A percentile compares a stretch with the other conserved stretches of the same genome.
These are phyloP conservation scores for Globisporangium barbulae DNA, from an alignment of 352 stramenopile species.

Conservation along the genomic window DNA sequence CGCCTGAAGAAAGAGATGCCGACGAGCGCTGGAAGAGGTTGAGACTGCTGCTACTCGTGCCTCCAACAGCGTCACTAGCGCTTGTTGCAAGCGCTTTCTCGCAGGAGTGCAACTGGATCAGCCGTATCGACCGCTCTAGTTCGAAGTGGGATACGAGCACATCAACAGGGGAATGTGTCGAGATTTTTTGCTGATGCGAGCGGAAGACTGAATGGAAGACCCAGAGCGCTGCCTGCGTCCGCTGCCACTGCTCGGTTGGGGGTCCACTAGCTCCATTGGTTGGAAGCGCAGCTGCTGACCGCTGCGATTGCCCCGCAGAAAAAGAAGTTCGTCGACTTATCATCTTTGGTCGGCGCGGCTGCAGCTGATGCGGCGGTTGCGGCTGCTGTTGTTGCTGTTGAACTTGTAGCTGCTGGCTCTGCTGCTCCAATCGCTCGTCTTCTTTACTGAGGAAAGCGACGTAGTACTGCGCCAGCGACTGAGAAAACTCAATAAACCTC, in stretches of 20 bases:
- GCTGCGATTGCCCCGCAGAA: conserved; percentile 12
- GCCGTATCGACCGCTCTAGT: conserved; percentile 23
- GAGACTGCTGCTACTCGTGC: conserved; percentile 5
- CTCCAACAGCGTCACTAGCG: conserved; percentile 8
- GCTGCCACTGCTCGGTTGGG: conserved; percentile 18
- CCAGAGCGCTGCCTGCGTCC: conserved; percentile 33
- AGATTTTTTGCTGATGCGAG: conserved; percentile 15
- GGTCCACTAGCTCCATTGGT: not conserved
- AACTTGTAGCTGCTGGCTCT: conserved; percentile 8
- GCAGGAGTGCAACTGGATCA: conserved; percentile 30
- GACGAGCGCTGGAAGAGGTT: not conserved
- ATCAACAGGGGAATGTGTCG: conserved; percentile 22
- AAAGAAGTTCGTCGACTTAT: conserved; percentile 20
- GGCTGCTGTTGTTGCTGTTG: conserved; percentile 12
- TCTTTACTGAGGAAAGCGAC: conserved; percentile 18
- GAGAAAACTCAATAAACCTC: conserved; percentile 29
- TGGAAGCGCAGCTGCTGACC: conserved; percentile 12
- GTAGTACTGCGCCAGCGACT: conserved; percentile 30
- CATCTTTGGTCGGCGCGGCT: conserved; percentile 18
- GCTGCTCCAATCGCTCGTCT: conserved; percentile 14
- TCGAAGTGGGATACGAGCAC: conserved; percentile 45
- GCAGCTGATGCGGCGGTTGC: conserved; percentile 14
- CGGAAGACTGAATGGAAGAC: conserved; percentile 52
- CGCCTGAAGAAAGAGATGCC: not conserved
- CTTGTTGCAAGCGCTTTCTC: conserved; percentile 26